Percentiles rank a stretch among this genome's conserved stretches.
Evolutionary conservation across 2,329 filamentous ascomycete genomes (phyloP).

Genomic region (Cylindrodendrum hubeiense): DNA sequence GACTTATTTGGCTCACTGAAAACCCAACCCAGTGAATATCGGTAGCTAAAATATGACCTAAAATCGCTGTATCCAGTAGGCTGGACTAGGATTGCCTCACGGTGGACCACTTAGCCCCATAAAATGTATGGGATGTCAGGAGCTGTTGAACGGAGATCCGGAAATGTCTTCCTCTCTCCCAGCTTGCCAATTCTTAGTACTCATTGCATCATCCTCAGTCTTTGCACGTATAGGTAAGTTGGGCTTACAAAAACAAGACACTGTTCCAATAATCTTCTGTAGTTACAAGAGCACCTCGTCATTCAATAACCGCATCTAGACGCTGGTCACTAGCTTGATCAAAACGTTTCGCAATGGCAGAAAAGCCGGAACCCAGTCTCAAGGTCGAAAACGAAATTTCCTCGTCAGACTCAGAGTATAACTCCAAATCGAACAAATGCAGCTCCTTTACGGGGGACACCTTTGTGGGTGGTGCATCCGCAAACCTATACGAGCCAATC

Average conservation of each 20-base stretch:
- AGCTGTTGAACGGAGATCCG: neutral
- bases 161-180: neutral
- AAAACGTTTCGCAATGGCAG: neutral
- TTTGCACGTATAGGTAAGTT: neutral
- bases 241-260: too few relatives aligned
- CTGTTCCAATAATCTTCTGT: too few relatives aligned
- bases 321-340: neutral
- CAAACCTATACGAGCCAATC: conserved; percentile 60
- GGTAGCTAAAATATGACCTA: too few relatives aligned
- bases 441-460: neutral
- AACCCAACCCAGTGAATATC: too few relatives aligned
- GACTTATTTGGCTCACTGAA: too few relatives aligned
- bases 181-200: neutral
- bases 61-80: too few relatives aligned
- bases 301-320: neutral
- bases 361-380: neutral
- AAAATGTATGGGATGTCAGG: neutral
- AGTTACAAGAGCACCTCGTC: neutral
- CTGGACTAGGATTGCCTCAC: neutral
- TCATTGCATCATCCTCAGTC: neutral
- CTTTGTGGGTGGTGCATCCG: conserved; percentile 13
- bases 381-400: neutral
- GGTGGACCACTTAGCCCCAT: neutral
- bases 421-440: neutral
- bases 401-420: neutral